Base-by-base conservation (phyloP, 1,139 yeast species). In the Saccharomyces hybrid region DNA sequence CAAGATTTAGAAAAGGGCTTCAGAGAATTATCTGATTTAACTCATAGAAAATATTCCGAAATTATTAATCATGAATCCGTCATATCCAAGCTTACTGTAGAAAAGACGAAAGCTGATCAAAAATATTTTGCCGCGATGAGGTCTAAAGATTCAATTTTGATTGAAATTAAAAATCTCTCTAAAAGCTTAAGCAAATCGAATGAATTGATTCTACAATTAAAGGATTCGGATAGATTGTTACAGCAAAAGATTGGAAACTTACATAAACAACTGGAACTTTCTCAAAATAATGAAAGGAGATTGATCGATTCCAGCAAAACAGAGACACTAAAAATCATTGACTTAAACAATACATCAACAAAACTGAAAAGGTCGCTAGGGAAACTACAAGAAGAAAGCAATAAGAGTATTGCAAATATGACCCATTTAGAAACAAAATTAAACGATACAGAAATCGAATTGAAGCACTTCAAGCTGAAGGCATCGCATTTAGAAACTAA, bases 101-200 rank as follows among this genome's bases (percentile, higher is more conserved):
- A 93, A 63, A 93, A 93, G 70, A 80, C 84, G 42, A 89, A 90
- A 67, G 97, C 98, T 0, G 98, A 93, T 68, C 97, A 93, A 65
- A 93, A 91, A 71, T 95, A 93, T 69, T 91, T 91, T 70, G 88
- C 95, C 13, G 90, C 97, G 6, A 93, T 93, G 98, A 80, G 97
- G 62, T 77, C 88, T 3, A 88, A 88, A 63, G 98, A 93, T 69
- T 81, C 93, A 1, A 73, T 88, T 46, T 72, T 75, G 26, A 76
- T 81, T 31, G 97, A 93, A 66, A 83, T 82, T 60, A 84, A 84
- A 64, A 75, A 86, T 27, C 70, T 87, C 53, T 85, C 86, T 60
- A 74, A 80, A 23, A 91, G 88, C 63, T 73, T 86, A 19, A 64
- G 72, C 41, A 88, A 88, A 68, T 80, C 88, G 42, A 83, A 84